Conservation (phyloP, 768 basidiomycete genomes). For the Tulasnella sp. region DNA sequence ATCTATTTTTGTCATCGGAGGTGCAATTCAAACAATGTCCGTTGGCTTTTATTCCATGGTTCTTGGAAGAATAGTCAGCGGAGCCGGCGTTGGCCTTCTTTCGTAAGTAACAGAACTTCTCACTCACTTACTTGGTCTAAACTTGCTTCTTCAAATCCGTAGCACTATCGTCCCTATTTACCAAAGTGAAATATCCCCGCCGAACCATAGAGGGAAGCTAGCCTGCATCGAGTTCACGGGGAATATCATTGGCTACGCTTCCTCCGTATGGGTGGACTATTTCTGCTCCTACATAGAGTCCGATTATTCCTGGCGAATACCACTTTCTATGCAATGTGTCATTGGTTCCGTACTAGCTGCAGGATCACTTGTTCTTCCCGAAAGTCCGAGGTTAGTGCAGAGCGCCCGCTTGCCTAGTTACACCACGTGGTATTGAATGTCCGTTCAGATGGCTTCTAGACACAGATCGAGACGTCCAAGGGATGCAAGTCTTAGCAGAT, state of each 20-base stretch:
- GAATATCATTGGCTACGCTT: slow-evolving; percentile 82
- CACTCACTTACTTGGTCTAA: neutral
- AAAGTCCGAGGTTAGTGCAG: slow-evolving; percentile 59
- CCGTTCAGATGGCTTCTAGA: slow-evolving; percentile 73
- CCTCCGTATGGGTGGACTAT: slow-evolving; percentile 90
- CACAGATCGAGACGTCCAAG: slow-evolving; percentile 66
- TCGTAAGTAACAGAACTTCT: slow-evolving; percentile 41
- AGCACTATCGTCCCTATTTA: slow-evolving; percentile 94
- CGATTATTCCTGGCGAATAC: slow-evolving; percentile 82
- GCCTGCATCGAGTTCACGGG: slow-evolving; percentile 95
- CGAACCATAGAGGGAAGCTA: slow-evolving; percentile 77
- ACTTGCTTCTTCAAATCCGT: neutral
- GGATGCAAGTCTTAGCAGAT: slow-evolving; percentile 76
- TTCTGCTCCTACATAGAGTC: slow-evolving; percentile 80
- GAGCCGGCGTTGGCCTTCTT: slow-evolving; percentile 81
- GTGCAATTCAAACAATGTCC: slow-evolving; percentile 73
- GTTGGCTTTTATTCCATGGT: slow-evolving; percentile 70
- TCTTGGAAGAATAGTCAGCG: slow-evolving; percentile 66
- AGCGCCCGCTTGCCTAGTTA: neutral
- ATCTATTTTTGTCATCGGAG: slow-evolving; percentile 72
- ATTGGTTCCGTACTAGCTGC: slow-evolving; percentile 69
- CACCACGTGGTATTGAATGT: neutral
- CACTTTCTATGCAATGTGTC: slow-evolving; percentile 75
- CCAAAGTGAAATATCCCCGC: slow-evolving; percentile 91
- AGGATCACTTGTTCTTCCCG: slow-evolving; percentile 76